Percentiles rank a stretch among this genome's conserved stretches.
Evolutionary conservation across 1,284 basidiomycete genomes (phyloP).

Genomic region (Fistulina hepatica): DNA sequence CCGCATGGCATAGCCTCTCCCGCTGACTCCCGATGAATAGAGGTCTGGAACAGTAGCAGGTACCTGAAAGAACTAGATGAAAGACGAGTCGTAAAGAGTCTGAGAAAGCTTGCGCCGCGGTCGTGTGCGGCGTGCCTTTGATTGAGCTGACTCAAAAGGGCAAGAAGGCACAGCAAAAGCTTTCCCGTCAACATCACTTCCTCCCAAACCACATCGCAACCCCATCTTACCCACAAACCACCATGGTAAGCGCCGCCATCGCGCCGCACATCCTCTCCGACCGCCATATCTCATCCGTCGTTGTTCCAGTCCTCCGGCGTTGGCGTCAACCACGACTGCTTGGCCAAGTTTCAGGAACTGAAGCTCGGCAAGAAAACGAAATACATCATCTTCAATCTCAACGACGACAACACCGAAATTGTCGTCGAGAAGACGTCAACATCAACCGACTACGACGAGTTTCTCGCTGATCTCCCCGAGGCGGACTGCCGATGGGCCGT

Average conservation of each 20-base stretch:
- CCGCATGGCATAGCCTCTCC: no score
- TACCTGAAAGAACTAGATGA: no score
- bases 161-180: no score
- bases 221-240: constrained; percentile 7
- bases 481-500: constrained; percentile 80
- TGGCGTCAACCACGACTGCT: constrained; percentile 46
- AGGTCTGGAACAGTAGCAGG: no score
- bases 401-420: constrained; percentile 60
- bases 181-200: no score
- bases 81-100: no score
- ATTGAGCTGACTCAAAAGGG: no score
- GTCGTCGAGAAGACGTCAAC: constrained; percentile 54
- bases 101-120: no score
- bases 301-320: constrained; percentile 66
- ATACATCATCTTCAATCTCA: constrained; percentile 82
- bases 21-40: no score
- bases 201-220: no score
- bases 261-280: background rate
- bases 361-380: constrained; percentile 79
- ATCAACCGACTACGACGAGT: constrained; percentile 57
- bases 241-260: constrained; percentile 14
- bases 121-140: no score
- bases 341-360: constrained; percentile 60
- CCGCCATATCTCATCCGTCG: background rate
- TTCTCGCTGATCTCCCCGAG: constrained; percentile 69